Percentiles rank a stretch among this genome's conserved stretches.
phyloP scores from a whole-genome alignment of 169 alveolate genomes.

The Cryptosporidium ryanae region DNA sequence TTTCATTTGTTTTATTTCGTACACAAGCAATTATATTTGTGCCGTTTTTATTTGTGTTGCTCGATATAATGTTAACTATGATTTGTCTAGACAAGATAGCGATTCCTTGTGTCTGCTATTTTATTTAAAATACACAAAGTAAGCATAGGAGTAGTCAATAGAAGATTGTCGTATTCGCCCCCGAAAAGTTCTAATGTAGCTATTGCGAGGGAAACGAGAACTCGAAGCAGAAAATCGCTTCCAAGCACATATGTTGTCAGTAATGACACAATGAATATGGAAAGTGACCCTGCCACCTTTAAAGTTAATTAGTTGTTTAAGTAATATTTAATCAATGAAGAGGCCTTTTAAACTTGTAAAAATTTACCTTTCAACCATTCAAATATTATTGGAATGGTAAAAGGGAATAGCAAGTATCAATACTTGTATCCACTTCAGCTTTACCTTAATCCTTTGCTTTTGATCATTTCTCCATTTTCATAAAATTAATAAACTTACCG shows the following conservation, averaged over 20 bases:
- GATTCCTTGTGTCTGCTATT: not conserved
- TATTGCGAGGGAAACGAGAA: not conserved
- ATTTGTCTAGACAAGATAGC: no score
- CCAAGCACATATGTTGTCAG: slow-evolving; percentile 39
- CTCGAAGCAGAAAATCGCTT: slow-evolving; percentile 9
- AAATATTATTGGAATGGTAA: no score
- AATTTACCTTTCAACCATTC: no score
- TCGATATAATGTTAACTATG: no score
- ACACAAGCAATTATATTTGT: no score
- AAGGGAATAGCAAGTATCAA: no score
- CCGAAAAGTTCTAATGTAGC: slow-evolving; percentile 28
- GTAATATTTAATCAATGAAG: not conserved
- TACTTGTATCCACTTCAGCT: no score
- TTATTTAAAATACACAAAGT: slow-evolving; percentile 9
- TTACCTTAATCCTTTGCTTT: no score
- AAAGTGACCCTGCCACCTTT: slow-evolving; percentile 18
- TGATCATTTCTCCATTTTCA: no score
- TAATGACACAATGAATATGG: slow-evolving; percentile 21
- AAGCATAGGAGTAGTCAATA: slow-evolving; percentile 24
- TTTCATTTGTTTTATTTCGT: no score
- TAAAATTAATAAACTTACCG: not conserved
- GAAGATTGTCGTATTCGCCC: slow-evolving; percentile 48
- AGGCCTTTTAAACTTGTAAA: no score
- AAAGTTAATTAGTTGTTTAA: not conserved
- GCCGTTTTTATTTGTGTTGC: no score